phyloP scores from a whole-genome alignment of 2,329 filamentous ascomycete species.

The Alternaria sp. region DNA sequence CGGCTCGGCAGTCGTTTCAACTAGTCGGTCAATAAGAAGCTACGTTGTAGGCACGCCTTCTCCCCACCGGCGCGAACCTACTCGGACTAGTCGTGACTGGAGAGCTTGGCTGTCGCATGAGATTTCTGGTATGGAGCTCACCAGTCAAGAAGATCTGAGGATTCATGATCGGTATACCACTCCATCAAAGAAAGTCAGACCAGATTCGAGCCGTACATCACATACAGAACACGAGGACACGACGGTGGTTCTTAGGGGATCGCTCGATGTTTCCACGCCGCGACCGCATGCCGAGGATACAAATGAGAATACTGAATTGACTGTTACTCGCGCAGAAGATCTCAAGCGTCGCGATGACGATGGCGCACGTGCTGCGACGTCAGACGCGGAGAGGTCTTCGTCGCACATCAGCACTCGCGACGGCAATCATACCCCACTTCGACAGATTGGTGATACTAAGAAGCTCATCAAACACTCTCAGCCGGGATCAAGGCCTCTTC shows the following conservation, averaged over 20 bases:
- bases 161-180: slow-evolving; percentile 33
- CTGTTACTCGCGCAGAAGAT: background rate
- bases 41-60: slow-evolving; percentile 48
- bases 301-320: background rate
- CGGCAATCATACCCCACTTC: background rate
- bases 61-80: slow-evolving; percentile 26
- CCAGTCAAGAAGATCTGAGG: slow-evolving; percentile 33
- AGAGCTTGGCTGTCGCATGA: slow-evolving; percentile 55
- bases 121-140: slow-evolving; percentile 46
- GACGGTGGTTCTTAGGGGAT: slow-evolving; percentile 20
- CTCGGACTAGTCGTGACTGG: slow-evolving; percentile 53
- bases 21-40: slow-evolving; percentile 52
- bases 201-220: slow-evolving; percentile 22
- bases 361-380: background rate
- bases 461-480: background rate
- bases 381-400: background rate
- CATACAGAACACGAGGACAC: slow-evolving; percentile 39
- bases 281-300: background rate
- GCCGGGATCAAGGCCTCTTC: background rate
- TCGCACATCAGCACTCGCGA: background rate
- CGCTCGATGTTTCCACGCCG: slow-evolving; percentile 14
- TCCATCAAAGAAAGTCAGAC: slow-evolving; percentile 15
- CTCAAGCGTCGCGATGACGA: background rate
- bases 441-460: background rate
- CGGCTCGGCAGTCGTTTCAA: slow-evolving; percentile 52